A percentile compares a stretch with the other conserved stretches of the same genome.
Conservation (phyloP, 768 basidiomycete species). For the Lactarius quietus region DNA sequence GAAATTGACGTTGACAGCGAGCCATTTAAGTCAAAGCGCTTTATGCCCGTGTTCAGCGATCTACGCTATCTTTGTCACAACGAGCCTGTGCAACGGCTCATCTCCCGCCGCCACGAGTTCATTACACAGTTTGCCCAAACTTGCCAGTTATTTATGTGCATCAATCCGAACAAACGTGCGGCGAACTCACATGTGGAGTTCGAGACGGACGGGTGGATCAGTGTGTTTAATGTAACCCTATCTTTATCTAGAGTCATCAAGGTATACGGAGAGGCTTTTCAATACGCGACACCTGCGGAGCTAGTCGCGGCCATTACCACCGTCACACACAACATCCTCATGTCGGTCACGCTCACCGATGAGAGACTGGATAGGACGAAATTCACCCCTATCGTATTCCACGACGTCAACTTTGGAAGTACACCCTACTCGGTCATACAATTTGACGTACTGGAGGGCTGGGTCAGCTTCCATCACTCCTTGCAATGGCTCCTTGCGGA, state of each 20-base stretch:
- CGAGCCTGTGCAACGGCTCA: conserved; percentile 70
- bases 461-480: conserved; percentile 92
- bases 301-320: conserved; percentile 63
- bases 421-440: conserved; percentile 57
- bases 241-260: conserved; percentile 87
- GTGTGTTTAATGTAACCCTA: conserved; percentile 91
- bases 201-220: conserved; percentile 96
- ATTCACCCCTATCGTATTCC: conserved; percentile 59
- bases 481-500: conserved; percentile 89
- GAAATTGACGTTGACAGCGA: conserved; percentile 76
- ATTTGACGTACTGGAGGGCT: conserved; percentile 76
- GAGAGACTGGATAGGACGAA: conserved; percentile 65
- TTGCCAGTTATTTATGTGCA: conserved; percentile 87
- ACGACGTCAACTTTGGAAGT: conserved; percentile 63
- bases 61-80: conserved; percentile 84
- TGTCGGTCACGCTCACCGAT: conserved; percentile 65
- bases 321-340: conserved; percentile 67
- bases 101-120: conserved; percentile 63
- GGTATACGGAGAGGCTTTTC: conserved; percentile 82
- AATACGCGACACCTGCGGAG: conserved; percentile 51
- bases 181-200: conserved; percentile 86
- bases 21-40: conserved; percentile 92
- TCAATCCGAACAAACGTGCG: conserved; percentile 87
- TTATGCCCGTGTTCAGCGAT: conserved; percentile 93
- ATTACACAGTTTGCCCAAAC: conserved; percentile 71